These are phyloP conservation scores for Cadophora luteo-olivacea DNA, from an alignment of 2,329 filamentous ascomycete genomes.

Conservation along the genomic window DNA sequence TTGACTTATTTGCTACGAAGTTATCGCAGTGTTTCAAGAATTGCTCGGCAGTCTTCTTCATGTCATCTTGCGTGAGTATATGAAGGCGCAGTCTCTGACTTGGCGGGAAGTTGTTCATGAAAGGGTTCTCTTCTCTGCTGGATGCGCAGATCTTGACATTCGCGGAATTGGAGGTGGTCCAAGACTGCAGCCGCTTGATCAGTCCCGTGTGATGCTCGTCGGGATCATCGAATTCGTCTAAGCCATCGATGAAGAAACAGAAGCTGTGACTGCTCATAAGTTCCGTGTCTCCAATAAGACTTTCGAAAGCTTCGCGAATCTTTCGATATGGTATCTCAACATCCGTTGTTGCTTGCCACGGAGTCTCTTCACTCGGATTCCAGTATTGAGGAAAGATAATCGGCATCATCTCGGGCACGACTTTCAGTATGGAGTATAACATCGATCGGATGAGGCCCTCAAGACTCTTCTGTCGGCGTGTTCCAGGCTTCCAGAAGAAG, in stretches of 20 bases:
- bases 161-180: constrained; percentile 5
- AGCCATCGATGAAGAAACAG: constrained; percentile 47
- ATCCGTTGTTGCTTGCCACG: neutral
- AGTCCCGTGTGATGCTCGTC: constrained; percentile 35
- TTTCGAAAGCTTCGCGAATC: neutral
- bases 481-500: constrained; percentile 54
- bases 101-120: constrained; percentile 31
- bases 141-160: constrained; percentile 30
- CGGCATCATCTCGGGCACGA: constrained; percentile 19
- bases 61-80: constrained; percentile 31
- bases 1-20: constrained; percentile 34
- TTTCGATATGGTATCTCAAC: constrained; percentile 2
- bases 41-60: constrained; percentile 33
- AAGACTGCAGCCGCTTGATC: constrained; percentile 26
- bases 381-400: constrained; percentile 15
- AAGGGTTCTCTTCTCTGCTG: constrained; percentile 35
- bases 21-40: constrained; percentile 12
- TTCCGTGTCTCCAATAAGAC: neutral
- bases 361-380: neutral
- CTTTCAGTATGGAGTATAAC: constrained; percentile 22
- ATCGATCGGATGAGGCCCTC: constrained; percentile 24
- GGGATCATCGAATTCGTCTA: constrained; percentile 44
- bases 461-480: constrained; percentile 30
- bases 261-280: constrained; percentile 26
- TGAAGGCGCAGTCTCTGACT: constrained; percentile 31